Base-by-base conservation (phyloP, 257 asterid genomes). In the Nicotiana undulata region DNA sequence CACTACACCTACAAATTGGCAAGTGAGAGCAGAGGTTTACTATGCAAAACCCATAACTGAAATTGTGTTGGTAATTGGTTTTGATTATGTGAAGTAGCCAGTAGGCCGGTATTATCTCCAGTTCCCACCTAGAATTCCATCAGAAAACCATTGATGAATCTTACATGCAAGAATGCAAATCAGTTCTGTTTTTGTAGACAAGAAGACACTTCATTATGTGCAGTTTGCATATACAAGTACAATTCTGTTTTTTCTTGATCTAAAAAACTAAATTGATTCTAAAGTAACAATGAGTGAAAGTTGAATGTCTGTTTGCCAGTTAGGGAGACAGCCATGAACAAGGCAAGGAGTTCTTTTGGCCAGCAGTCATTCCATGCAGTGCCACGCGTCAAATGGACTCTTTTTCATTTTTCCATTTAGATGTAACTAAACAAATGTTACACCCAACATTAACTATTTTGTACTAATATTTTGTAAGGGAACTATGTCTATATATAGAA, bases 351-450 rank as follows among this genome's bases (percentile, higher is more conserved):
- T 1, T 72, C 5, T 72, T 49, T 15, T 12, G 26, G 61, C 29
- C 59, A 74, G 18, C 79, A 46, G 4, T 72, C 60, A 46, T 72
- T 15, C 77, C 37, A 72, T 46, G 10, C 22, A 72, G 17, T 49
- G 79, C 79, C 79, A 74, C 79, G 79, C 79, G 79, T 74, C 79
- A 7, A 49, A 3, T 51, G 55, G 5, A 51, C 55, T 51, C 5
- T 13, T 51, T 51, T 51, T 51, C 5, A 51, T 51, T 51, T 49
- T 51, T 13, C 55, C 55, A 51, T 12, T 51, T 11, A 49, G 16
- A 49, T 49, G 53, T 12, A 3, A 11, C 53, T 49, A 11, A 10
- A 40, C 3, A 40, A 40, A 11, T 51, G 5, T 51, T 51, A 12
- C 55, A 51, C 4, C 55, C 55, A 51, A 51, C 55, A 51, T 40